These are phyloP conservation scores for Lactifluus rugatus DNA, from an alignment of 768 basidiomycete species.

Conservation along the genomic window DNA sequence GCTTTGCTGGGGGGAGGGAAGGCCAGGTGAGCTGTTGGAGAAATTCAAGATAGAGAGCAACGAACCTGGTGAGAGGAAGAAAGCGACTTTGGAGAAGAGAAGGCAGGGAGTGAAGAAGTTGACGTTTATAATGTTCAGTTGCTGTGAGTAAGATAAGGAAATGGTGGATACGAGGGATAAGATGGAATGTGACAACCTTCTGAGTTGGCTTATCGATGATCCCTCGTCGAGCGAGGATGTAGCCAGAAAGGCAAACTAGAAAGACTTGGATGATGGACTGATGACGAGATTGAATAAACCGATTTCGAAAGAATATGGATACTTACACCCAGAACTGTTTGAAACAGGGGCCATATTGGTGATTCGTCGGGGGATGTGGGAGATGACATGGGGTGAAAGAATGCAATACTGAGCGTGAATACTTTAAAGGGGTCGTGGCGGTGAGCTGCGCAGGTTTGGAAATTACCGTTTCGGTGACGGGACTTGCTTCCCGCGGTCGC, in stretches of 20 bases:
- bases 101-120: slow-evolving; percentile 84
- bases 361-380: slow-evolving; percentile 2
- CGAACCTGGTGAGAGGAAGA: slow-evolving; percentile 64
- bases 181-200: slow-evolving; percentile 43
- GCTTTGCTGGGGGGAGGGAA: slow-evolving; percentile 41
- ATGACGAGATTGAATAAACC: background rate
- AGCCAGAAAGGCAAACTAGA: slow-evolving; percentile 75
- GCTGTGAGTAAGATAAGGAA: slow-evolving; percentile 30
- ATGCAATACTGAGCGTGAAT: background rate
- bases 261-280: slow-evolving; percentile 89
- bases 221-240: slow-evolving; percentile 64
- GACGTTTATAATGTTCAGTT: slow-evolving; percentile 75
- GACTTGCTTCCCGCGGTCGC: no score
- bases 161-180: background rate
- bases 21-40: background rate
- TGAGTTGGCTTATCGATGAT: slow-evolving; percentile 86
- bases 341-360: slow-evolving; percentile 38
- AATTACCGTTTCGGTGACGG: no score
- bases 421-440: no score
- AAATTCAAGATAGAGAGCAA: background rate
- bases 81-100: slow-evolving; percentile 91
- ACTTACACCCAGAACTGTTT: slow-evolving; percentile 50
- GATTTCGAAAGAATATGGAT: background rate
- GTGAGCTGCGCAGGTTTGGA: no score
- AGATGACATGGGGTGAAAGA: slow-evolving; percentile 7